Conservation (phyloP, 2,329 filamentous ascomycete genomes). For the Penicillium sp. region DNA sequence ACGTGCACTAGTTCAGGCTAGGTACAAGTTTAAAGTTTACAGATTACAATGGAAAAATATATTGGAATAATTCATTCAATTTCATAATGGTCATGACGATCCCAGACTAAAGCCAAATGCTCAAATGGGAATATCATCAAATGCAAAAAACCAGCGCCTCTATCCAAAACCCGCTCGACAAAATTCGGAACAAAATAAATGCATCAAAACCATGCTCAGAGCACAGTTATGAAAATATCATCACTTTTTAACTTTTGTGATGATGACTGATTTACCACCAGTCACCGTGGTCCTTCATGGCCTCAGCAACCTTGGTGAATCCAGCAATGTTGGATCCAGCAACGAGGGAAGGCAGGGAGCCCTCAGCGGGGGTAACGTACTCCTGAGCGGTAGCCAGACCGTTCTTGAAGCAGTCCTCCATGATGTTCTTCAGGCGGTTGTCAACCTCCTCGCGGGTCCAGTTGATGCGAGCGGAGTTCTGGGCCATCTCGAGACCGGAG, state of each 20-base stretch:
- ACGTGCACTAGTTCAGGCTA: neutral
- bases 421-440: conserved; percentile 85
- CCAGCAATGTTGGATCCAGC: conserved; percentile 96
- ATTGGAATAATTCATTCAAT: conserved; percentile 18
- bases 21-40: no score
- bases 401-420: conserved; percentile 90
- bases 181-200: conserved; percentile 25
- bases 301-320: conserved; percentile 91
- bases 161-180: conserved; percentile 28
- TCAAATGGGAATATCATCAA: conserved; percentile 28
- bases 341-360: conserved; percentile 84
- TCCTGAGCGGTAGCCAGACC: conserved; percentile 86
- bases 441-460: conserved; percentile 94
- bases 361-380: conserved; percentile 76
- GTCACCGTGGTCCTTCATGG: conserved; percentile 96
- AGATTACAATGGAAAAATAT: neutral
- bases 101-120: conserved; percentile 21
- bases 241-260: conserved; percentile 9
- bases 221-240: conserved; percentile 12
- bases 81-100: conserved; percentile 28
- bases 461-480: conserved; percentile 84
- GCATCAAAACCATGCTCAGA: conserved; percentile 16
- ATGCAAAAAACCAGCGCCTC: conserved; percentile 32
- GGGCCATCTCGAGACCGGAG: conserved; percentile 97
- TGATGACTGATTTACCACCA: conserved; percentile 63